Evolutionary conservation across 768 basidiomycete species (phyloP), one percentile per base, ranked within the genome.

Genomic region (Psilocybe sp.): DNA sequence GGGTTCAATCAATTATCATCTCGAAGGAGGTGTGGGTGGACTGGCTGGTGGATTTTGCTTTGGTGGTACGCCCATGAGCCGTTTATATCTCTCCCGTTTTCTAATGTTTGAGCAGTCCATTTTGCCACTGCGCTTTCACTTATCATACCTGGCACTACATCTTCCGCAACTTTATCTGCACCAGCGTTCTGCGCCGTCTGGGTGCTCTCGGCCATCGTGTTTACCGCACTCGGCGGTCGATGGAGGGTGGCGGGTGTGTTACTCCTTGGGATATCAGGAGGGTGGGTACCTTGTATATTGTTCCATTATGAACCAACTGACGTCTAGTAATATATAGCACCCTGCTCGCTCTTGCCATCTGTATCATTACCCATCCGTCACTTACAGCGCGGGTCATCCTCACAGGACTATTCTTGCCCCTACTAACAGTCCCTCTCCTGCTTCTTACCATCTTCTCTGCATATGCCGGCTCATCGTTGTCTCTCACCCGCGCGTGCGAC

Each of bases 11-110:
- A 61, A 52, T 28, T 79, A 71, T 61, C 59, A 69, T 9, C 63
- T 86, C 9, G 80, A 79, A 60, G 84, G 85, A 40, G 85, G 85
- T 3, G 52, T 86, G 15, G 85, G 86, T 46, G 86, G 86, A 13
- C 52, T 85, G 16, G 71, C 75, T 12, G 63, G 69, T 14, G 86
- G 85, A 19, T 86, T 75, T 64, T 65, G 71, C 2, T 83, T 84
- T 55, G 85, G 84, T 48, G 59, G 85, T 86, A 60, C 33, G 79
- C 71, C 16, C 23, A 18, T 48, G 47, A 4, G 15, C 38, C 37
- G 18, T 49, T 32, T 14, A n/a, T 46, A 47, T 4, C 34, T n/a
- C 19, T 35, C 39, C 28, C 46, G 15, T 47, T 46, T 36, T 43
- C 49, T 48, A 44, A 46, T 54, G 23, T 44, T 44, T 32, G 6